These are phyloP conservation scores for Thalia dealbata DNA, from an alignment of 176 grass and related monocot genomes.

Conservation along the genomic window DNA sequence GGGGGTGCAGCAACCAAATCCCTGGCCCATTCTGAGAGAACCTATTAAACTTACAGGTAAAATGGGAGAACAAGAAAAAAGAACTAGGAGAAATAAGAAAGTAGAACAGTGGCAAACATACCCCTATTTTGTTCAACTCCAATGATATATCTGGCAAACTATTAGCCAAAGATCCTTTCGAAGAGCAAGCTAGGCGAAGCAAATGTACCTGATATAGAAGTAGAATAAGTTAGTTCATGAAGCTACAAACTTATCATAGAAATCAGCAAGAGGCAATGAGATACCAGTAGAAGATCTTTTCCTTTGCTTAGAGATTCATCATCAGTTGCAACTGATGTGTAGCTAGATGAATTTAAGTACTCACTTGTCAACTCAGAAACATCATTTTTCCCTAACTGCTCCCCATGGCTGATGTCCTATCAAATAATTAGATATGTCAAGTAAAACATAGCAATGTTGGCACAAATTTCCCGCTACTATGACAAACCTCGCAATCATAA, in stretches of 20 bases:
- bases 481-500: not conserved
- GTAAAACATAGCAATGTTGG: not conserved
- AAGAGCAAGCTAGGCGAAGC: conserved; percentile 69
- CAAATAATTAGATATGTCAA: conserved; percentile 22
- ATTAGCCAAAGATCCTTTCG: conserved; percentile 56
- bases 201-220: conserved; percentile 59
- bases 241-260: not conserved
- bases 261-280: not conserved
- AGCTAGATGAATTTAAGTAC: conserved; percentile 34
- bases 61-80: conserved; percentile 12
- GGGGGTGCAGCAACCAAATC: conserved; percentile 66
- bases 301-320: conserved; percentile 48
- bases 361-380: conserved; percentile 31
- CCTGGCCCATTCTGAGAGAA: conserved; percentile 88
- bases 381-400: conserved; percentile 28
- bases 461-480: not conserved
- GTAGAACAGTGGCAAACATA: conserved; percentile 14
- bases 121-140: conserved; percentile 83
- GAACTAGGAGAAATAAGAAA: conserved; percentile 1
- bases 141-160: conserved; percentile 65
- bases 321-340: conserved; percentile 46
- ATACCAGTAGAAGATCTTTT: conserved; percentile 86
- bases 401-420: conserved; percentile 27
- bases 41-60: conserved; percentile 32
- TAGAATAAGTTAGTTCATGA: conserved; percentile 20